Evolutionary conservation across 2,329 filamentous ascomycete genomes (phyloP), one percentile per base, ranked within the genome.

Genomic region (Penicillium sp.): DNA sequence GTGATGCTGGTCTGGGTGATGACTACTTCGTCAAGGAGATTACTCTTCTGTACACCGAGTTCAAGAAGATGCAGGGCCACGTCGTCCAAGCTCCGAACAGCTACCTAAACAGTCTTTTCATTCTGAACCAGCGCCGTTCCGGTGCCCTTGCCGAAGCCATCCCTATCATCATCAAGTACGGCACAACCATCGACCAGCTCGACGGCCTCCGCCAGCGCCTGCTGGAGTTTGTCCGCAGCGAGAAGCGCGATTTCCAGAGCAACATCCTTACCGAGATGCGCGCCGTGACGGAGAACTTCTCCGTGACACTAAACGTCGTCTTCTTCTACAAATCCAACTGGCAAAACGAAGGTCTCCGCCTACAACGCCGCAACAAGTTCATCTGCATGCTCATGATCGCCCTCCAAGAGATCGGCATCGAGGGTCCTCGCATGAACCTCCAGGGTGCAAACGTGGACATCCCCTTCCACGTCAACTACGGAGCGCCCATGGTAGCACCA

Each of bases 281-380:
- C 20, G 84, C 85, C 7, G 86, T 97, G 45, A 85, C 87, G 20
- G 87, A 96, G 63, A 90, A 91, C 29, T 90, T 93, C 68, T 89
- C 88, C 5, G 87, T 96, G 66, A 91, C 86, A 3, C 82, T 97
- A 66, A 97, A 96, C 72, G 85, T 97, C 50, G 87, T 97, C 65
- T 96, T 96, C 78, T 97, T 97, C 79, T 96, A 97, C 82, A 97
- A 97, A 73, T 91, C 88, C 52, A 97, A 93, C 71, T 97, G 89
- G 84, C 93, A 97, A 69, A 97, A 97, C 68, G 93, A 97, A 69
- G 80, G 95, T 37, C 80, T 97, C 20, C 91, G 93, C 75, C 82
- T 97, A 2, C 90, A 89, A 62, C 85, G 93, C 15, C 89, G 94
- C 64, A 97, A 97, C 80, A 94, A 92, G 68, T 96, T 97, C 72